Evolutionary conservation across 768 basidiomycete genomes (phyloP), one percentile per base, ranked within the genome.

Genomic region (Suillus cothurnatus): DNA sequence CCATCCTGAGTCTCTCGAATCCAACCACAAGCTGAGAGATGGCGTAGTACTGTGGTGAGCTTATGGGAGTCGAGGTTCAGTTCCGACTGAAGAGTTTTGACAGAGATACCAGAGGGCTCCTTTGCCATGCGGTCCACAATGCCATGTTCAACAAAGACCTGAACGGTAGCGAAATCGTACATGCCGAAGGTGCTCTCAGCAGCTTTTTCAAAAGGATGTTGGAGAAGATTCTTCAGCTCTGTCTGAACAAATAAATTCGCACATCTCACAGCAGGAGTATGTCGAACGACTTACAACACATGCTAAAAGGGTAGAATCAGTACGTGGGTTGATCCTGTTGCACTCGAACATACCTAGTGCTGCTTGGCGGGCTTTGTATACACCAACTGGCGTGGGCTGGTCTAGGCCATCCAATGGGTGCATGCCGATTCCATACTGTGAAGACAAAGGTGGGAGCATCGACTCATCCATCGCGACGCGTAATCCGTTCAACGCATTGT

Each of bases 21-120:
- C 71, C 71, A 72, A 21, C 71, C 70, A 31, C 63, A 52, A 3
- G 63, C 28, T 4, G 71, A 53, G 9, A 71, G 64, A 58, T 69
- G 66, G 21, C 71, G 68, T n/a, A 72, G 60, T 31, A 72, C 39
- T 9, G 64, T 62, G 15, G 65, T 64, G 2, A 72, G 49, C 61
- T 68, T 72, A 21, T 23, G 38, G 11, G 62, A 39, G 47, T 69
- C 68, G 6, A 72, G 39, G 49, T 72, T 65, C 6, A 72, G 56
- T 36, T 63, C 61, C 19, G 59, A 57, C 61, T 71, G 64, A 6
- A 72, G 62, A n/a, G 64, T 56, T 34, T 28, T 38, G 19, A 69
- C 68, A n/a, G 61, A 61, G 6, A 70, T n/a, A 17, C 71, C 71
- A 43, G 64, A 60, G 19, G 65, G 41, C 8, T 56, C 49, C 19